These are phyloP conservation scores for Eremomyces bilateralis DNA, from an alignment of 495 filamentous ascomycete species.

Conservation along the genomic window DNA sequence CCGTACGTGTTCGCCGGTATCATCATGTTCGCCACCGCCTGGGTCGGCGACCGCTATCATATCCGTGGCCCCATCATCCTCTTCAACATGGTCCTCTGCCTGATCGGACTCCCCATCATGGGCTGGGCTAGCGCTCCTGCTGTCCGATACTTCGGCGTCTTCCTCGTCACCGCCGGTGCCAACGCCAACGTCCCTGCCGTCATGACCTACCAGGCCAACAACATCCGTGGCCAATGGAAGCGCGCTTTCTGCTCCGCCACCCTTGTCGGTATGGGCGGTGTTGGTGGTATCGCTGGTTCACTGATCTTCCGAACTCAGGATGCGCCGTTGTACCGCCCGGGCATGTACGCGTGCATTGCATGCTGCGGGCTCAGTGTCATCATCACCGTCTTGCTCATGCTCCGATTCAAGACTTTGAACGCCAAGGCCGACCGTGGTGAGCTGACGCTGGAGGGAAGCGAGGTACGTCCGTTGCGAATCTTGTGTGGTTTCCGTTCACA, in stretches of 20 bases:
- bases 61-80: conserved; percentile 34
- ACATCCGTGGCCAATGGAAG: conserved; percentile 18
- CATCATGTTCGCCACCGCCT: conserved; percentile 24
- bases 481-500: neutral
- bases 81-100: conserved; percentile 27
- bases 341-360: conserved; percentile 13
- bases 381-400: conserved; percentile 5
- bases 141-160: conserved; percentile 43
- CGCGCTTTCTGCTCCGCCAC: conserved; percentile 14
- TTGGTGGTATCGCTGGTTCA: conserved; percentile 15
- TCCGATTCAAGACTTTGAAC: conserved; percentile 8
- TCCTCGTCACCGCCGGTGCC: conserved; percentile 35
- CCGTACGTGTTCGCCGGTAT: conserved; percentile 21
- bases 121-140: conserved; percentile 27
- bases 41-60: conserved; percentile 33
- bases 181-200: conserved; percentile 38
- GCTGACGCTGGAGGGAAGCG: conserved; percentile 9
- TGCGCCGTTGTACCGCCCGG: conserved; percentile 10
- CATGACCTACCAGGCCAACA: conserved; percentile 18
- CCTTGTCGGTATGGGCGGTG: conserved; percentile 15
- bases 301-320: conserved; percentile 14
- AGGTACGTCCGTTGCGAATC: conserved; percentile 4
- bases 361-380: conserved; percentile 8
- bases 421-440: conserved; percentile 12
- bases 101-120: conserved; percentile 30